Conservation (phyloP, 768 basidiomycete genomes). For the Leucocoprinus sp. region DNA sequence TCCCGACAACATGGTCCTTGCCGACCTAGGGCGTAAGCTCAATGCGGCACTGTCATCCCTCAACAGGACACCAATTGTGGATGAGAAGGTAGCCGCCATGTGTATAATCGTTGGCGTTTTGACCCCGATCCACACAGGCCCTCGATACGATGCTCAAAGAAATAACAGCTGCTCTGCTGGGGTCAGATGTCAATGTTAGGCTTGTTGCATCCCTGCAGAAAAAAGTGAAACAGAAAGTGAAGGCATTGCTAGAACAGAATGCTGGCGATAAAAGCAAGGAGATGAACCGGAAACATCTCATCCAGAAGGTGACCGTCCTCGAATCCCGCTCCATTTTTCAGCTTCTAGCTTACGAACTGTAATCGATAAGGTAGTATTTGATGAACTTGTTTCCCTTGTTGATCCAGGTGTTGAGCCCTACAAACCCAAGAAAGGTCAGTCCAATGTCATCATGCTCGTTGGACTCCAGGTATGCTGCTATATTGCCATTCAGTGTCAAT, state of each 20-base stretch:
- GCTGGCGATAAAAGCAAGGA: slow-evolving; percentile 70
- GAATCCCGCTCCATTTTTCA: neutral
- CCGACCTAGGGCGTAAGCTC: slow-evolving; percentile 89
- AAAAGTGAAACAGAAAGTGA: slow-evolving; percentile 87
- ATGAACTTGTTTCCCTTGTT: slow-evolving; percentile 90
- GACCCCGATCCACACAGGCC: slow-evolving; percentile 42
- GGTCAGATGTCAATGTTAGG: slow-evolving; percentile 98
- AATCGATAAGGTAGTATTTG: slow-evolving; percentile 76
- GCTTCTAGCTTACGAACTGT: neutral
- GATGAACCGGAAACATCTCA: slow-evolving; percentile 72
- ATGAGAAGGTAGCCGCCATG: slow-evolving; percentile 63
- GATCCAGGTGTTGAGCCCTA: slow-evolving; percentile 95
- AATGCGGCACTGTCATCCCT: slow-evolving; percentile 90
- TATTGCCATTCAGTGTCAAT: neutral
- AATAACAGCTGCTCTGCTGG: slow-evolving; percentile 87
- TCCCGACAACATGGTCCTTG: slow-evolving; percentile 73
- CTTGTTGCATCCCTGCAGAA: slow-evolving; percentile 80
- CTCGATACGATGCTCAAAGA: slow-evolving; percentile 93
- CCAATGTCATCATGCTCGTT: slow-evolving; percentile 96
- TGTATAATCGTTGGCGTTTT: slow-evolving; percentile 1
- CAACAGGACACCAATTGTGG: slow-evolving; percentile 76
- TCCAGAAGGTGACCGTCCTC: slow-evolving; percentile 67
- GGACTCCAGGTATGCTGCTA: slow-evolving; percentile 68
- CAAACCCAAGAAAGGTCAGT: slow-evolving; percentile 91
- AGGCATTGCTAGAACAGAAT: slow-evolving; percentile 63